Evolutionary conservation across 768 basidiomycete species (phyloP).

Genomic region (Rhizopogon vulgaris): DNA sequence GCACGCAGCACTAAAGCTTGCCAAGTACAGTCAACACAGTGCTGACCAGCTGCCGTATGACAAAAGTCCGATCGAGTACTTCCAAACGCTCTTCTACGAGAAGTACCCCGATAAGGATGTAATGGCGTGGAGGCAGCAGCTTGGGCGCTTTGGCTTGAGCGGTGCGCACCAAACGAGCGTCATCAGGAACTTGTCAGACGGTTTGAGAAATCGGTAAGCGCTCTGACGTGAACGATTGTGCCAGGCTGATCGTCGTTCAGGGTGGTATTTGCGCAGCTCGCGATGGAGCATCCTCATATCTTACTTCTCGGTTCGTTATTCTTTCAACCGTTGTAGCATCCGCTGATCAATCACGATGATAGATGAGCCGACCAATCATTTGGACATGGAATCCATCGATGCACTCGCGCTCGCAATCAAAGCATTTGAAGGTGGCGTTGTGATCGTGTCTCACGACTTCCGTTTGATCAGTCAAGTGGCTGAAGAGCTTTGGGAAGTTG

Average conservation of each 20-base stretch:
- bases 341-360: conserved; percentile 8
- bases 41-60: conserved; percentile 98
- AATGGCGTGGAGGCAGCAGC: conserved; percentile 88
- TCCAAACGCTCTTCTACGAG: conserved; percentile 69
- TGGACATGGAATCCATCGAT: conserved; percentile 98
- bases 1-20: conserved; percentile 86
- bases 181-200: conserved; percentile 93
- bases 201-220: conserved; percentile 85
- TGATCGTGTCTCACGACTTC: conserved; percentile 99
- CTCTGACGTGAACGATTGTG: conserved; percentile 6
- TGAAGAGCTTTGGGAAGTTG: conserved; percentile 98
- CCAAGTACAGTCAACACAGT: conserved; percentile 98
- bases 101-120: conserved; percentile 94
- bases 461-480: conserved; percentile 98
- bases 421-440: conserved; percentile 95
- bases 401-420: conserved; percentile 94
- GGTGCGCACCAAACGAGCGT: conserved; percentile 91
- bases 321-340: conserved; percentile 6
- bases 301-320: conserved; percentile 64
- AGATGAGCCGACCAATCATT: conserved; percentile 96
- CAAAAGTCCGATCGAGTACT: conserved; percentile 86
- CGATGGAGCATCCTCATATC: conserved; percentile 97
- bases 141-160: conserved; percentile 93
- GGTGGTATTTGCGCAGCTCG: conserved; percentile 92
- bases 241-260: conserved; percentile 30